A percentile compares a stretch with the other conserved stretches of the same genome.
Evolutionary conservation across 169 alveolate genomes (phyloP).

Genomic region (Amoebophrya sp.): DNA sequence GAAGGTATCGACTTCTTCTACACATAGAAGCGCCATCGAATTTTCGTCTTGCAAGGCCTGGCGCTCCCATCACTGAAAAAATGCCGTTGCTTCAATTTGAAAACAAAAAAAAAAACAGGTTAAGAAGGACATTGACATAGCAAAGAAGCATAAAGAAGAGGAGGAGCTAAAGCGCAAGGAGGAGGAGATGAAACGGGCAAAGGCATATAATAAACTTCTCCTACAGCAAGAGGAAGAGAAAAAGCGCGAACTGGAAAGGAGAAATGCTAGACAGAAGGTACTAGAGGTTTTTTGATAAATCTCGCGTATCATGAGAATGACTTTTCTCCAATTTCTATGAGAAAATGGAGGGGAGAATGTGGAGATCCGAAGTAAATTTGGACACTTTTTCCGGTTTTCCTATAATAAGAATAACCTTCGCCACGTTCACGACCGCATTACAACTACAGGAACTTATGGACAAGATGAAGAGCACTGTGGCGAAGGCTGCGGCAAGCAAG

Average conservation of each 20-base stretch:
- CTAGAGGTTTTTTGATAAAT: too few relatives aligned
- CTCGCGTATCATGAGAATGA: too few relatives aligned
- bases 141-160: neutral
- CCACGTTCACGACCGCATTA: too few relatives aligned
- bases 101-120: too few relatives aligned
- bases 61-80: neutral
- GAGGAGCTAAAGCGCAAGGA: neutral
- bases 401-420: too few relatives aligned
- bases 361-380: too few relatives aligned
- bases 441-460: neutral
- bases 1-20: neutral
- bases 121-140: neutral
- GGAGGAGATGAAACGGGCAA: neutral
- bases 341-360: too few relatives aligned
- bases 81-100: neutral
- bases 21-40: too few relatives aligned
- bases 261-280: neutral
- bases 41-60: neutral
- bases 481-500: neutral
- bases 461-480: neutral
- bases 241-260: neutral
- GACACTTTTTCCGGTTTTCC: too few relatives aligned
- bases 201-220: neutral
- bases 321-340: too few relatives aligned
- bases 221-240: constrained; percentile 2